Percentiles rank a stretch among this genome's conserved stretches.
Conservation (phyloP, 2,329 filamentous ascomycete species). For the Pseudocercospora macadamiae region DNA sequence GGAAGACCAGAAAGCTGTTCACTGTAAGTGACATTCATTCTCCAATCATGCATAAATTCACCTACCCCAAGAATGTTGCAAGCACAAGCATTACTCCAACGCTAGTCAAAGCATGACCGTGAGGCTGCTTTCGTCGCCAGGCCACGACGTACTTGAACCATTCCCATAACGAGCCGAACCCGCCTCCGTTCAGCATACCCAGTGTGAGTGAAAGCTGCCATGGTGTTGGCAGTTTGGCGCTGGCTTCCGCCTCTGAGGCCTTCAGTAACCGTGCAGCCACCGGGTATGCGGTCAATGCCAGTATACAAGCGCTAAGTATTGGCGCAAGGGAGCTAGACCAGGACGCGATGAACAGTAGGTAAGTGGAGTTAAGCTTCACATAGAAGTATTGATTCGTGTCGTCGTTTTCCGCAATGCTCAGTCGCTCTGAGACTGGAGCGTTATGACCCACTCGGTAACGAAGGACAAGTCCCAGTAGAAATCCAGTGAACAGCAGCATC, state of each 20-base stretch:
- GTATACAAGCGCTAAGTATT: background rate
- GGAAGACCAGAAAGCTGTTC: background rate
- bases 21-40: background rate
- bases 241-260: background rate
- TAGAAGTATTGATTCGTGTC: background rate
- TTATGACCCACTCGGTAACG: background rate
- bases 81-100: background rate
- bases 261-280: background rate
- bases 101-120: background rate
- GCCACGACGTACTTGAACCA: background rate
- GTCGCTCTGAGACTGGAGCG: background rate
- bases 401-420: background rate
- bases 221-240: background rate
- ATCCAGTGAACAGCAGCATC: background rate
- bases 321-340: background rate
- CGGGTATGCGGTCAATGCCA: background rate
- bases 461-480: background rate
- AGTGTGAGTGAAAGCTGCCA: background rate
- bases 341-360: background rate
- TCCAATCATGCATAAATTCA: background rate
- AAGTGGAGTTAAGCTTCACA: background rate
- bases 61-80: background rate
- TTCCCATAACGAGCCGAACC: background rate
- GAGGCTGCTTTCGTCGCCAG: background rate
- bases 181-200: background rate